phyloP scores from a whole-genome alignment of 2,329 filamentous ascomycete species.

The Aureobasidium musti region DNA sequence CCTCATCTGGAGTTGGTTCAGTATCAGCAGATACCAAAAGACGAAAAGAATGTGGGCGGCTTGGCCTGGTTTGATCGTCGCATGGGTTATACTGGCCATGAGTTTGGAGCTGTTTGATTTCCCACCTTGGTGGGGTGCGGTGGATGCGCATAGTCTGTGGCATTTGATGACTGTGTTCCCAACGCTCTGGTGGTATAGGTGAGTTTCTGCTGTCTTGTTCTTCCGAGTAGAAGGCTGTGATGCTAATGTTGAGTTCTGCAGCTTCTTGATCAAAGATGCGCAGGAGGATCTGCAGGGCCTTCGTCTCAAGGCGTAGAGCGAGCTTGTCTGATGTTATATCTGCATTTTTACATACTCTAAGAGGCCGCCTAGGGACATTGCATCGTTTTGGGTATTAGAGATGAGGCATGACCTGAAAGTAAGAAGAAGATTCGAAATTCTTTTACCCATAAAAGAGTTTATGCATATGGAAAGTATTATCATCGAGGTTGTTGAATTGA shows the following conservation, averaged over 20 bases:
- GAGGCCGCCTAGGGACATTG: background rate
- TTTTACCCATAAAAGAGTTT: background rate
- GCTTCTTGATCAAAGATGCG: conserved; percentile 83
- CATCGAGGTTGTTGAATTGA: too few relatives aligned
- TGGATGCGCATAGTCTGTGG: conserved; percentile 96
- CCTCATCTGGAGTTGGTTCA: conserved; percentile 82
- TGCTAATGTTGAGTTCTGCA: conserved; percentile 43
- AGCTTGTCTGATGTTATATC: background rate
- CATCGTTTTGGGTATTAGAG: too few relatives aligned
- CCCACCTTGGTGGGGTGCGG: conserved; percentile 73
- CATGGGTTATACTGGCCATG: conserved; percentile 92
- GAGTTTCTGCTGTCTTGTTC: conserved; percentile 48
- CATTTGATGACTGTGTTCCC: conserved; percentile 90
- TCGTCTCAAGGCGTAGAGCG: conserved; percentile 66
- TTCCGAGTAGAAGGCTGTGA: background rate
- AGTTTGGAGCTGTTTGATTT: conserved; percentile 95
- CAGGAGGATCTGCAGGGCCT: conserved; percentile 75
- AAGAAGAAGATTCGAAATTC: background rate
- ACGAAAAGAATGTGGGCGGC: conserved; percentile 75
- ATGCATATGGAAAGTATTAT: too few relatives aligned
- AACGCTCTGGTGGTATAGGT: conserved; percentile 93
- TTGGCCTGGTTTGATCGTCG: conserved; percentile 88
- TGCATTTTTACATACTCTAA: background rate
- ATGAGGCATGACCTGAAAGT: too few relatives aligned
- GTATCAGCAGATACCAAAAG: conserved; percentile 69